These are phyloP conservation scores for Aspergillus amoenus DNA, from an alignment of 2,329 filamentous ascomycete species.

Conservation along the genomic window DNA sequence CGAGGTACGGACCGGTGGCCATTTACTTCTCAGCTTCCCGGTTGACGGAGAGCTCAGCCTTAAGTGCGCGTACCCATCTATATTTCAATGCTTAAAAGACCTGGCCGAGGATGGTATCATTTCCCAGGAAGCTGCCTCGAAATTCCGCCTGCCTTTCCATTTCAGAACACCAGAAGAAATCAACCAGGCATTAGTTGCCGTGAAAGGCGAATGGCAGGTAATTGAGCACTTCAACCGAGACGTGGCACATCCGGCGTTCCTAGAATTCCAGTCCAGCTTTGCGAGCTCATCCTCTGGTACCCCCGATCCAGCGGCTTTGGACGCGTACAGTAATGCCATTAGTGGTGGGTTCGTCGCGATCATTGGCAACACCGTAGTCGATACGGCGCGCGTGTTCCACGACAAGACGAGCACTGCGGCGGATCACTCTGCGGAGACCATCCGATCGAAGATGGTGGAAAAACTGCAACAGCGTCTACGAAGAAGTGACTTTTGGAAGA, in stretches of 20 bases:
- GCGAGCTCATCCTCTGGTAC: background rate
- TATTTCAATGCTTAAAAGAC: background rate
- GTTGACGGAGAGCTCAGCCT: constrained; percentile 3
- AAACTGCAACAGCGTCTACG: constrained; percentile 1
- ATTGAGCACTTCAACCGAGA: constrained; percentile 3
- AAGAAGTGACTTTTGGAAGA: constrained; percentile 4
- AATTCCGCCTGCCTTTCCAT: constrained; percentile 5
- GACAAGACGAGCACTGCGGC: background rate
- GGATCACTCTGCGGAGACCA: background rate
- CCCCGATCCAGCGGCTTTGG: background rate
- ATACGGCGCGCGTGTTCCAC: background rate
- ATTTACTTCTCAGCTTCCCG: constrained; percentile 7
- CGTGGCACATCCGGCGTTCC: constrained; percentile 1
- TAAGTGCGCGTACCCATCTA: constrained; percentile 3
- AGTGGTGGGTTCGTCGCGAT: constrained; percentile 4
- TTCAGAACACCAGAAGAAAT: constrained; percentile 2
- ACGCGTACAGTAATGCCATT: background rate
- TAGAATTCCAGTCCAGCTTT: background rate
- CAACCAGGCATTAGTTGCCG: background rate
- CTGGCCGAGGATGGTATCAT: background rate
- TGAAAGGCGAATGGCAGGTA: background rate
- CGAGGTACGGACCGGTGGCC: background rate
- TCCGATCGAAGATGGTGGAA: constrained; percentile 1
- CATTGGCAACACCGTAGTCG: constrained; percentile 7
- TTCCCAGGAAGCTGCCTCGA: background rate